These are phyloP conservation scores for Xylaria sp. DNA, from an alignment of 2,329 filamentous ascomycete genomes.

Conservation along the genomic window DNA sequence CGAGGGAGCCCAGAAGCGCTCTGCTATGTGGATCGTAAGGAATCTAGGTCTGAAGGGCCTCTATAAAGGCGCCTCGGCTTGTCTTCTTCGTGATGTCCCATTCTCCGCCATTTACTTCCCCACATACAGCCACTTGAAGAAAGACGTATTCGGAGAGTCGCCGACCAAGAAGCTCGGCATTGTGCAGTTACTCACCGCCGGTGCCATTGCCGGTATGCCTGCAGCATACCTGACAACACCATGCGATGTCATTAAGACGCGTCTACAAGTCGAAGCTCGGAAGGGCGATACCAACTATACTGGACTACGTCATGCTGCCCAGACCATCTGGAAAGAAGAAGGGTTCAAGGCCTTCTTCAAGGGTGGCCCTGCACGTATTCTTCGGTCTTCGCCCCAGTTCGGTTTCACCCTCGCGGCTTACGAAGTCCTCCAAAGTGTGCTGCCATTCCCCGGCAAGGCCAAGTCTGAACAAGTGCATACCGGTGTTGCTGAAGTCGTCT, in stretches of 20 bases:
- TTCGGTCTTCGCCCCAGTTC: slow-evolving; percentile 96
- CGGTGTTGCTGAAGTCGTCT: slow-evolving; percentile 71
- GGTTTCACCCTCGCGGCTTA: slow-evolving; percentile 97
- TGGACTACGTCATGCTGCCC: slow-evolving; percentile 84
- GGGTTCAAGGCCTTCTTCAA: slow-evolving; percentile 99
- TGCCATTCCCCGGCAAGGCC: slow-evolving; percentile 79
- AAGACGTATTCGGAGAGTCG: slow-evolving; percentile 91
- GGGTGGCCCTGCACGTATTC: slow-evolving; percentile 92
- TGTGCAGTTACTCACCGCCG: slow-evolving; percentile 89
- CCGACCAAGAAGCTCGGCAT: slow-evolving; percentile 88
- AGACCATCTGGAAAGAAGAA: slow-evolving; percentile 87
- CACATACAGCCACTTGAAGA: slow-evolving; percentile 93
- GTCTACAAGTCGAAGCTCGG: slow-evolving; percentile 94
- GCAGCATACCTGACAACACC: slow-evolving; percentile 95
- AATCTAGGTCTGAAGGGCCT: slow-evolving; percentile 94
- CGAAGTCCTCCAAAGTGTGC: slow-evolving; percentile 83
- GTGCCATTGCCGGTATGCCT: slow-evolving; percentile 93
- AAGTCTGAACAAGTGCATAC: slow-evolving; percentile 64
- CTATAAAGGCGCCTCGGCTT: slow-evolving; percentile 96
- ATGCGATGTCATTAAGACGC: slow-evolving; percentile 99
- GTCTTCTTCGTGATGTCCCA: slow-evolving; percentile 92
- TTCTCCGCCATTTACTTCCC: slow-evolving; percentile 99
- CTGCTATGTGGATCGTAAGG: slow-evolving; percentile 96
- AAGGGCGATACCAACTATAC: slow-evolving; percentile 94
- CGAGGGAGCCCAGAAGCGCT: slow-evolving; percentile 84